Evolutionary conservation across 352 stramenopile species (phyloP), one percentile per base, ranked within the genome.

Genomic region (Halophytophthora polymorphica): DNA sequence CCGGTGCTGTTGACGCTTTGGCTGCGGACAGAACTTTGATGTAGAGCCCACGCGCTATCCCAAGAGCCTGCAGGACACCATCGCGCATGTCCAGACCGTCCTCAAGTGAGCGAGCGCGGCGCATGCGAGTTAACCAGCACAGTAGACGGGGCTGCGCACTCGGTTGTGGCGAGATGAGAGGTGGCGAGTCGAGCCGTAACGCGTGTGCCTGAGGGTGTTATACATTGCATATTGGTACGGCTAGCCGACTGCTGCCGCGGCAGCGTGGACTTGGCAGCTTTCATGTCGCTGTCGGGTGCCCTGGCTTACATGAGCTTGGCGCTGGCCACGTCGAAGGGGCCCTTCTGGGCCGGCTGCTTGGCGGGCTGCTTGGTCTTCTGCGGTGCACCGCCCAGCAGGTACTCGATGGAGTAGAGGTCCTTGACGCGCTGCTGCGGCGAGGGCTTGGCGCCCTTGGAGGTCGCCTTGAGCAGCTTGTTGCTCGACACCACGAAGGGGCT

Each of bases 371-470:
- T 13, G 22, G 53, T 55, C n/a, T 5, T 47, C 0, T 43, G 5
- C 15, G 33, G 11, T 14, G 57, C 36, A 13, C 59, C 58, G 48
- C 71, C 71, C 11, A 81, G 62, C 34, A 90, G 64, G 50, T 90
- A 86, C 46, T 79, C 63, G 34, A 88, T 68, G 34, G 79, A 90
- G 58, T 88, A 88, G 34, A 85, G 63, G 45, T 83, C 71, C 31
- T 71, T 69, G 37, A 84, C 64, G 25, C 71, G 45, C 18, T 72
- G 56, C 43, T 72, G 54, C 6, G 61, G 55, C 15, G 55, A 51
- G 18, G 34, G 34, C 41, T 59, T 61, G 31, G 54, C 36, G 3
- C 3, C 40, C 49, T 60, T 64, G 52, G 55, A 67, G 40, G 37
- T 52, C 11, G 66, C 41, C 25, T 79, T 75, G 11, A 86, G 54